Base-by-base conservation (phyloP, 352 stramenopile species). In the Phytophthora melonis region DNA sequence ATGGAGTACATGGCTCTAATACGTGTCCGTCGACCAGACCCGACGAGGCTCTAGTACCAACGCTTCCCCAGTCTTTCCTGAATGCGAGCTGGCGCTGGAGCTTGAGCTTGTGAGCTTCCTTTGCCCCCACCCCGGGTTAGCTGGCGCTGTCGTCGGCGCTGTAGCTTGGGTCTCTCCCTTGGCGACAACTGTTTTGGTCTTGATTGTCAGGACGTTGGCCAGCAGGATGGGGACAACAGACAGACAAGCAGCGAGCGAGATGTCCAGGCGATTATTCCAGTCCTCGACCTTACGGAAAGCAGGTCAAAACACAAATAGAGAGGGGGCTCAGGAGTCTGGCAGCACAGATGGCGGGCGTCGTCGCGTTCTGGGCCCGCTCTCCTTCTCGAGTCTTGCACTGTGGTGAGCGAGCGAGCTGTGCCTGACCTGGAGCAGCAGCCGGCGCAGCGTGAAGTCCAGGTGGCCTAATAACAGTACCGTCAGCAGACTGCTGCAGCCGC, bases 1-100 rank as follows among this genome's bases (percentile, higher is more conserved):
- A 96, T 93, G 53, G 87, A 93, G 71, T 87, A 90, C 71, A 83
- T 79, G 43, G 36, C 54, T 58, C 56, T 57, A 34, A 34, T 21
- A 30, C n/a, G 23, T 27, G 13, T 45, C 25, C 14, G 39, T 25
- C 59, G 11, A 1, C 30, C 30, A 34, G 30, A 34, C 30, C 30
- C 30, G 30, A 34, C 30, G 30, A 34, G 30, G 4, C 30, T 34
- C 30, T 34, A 34, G 23, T 3, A 3, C 8, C 30, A 34, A 45
- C 13, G 36, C 3, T 45, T 45, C 61, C 54, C 8, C 10, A 67
- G 68, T 64, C 39, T 72, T 76, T 76, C 63, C 69, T 65, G 61
- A 76, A 72, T 76, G 69, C 21, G 13, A 45, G 43, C 43, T 21
- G 43, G 2, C 14, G 6, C 43, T 21, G 43, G 14, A 19, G 5